Percentiles rank a stretch among this genome's conserved stretches.
Evolutionary conservation across 2,329 filamentous ascomycete species (phyloP).

Genomic region (Fusarium algeriense): DNA sequence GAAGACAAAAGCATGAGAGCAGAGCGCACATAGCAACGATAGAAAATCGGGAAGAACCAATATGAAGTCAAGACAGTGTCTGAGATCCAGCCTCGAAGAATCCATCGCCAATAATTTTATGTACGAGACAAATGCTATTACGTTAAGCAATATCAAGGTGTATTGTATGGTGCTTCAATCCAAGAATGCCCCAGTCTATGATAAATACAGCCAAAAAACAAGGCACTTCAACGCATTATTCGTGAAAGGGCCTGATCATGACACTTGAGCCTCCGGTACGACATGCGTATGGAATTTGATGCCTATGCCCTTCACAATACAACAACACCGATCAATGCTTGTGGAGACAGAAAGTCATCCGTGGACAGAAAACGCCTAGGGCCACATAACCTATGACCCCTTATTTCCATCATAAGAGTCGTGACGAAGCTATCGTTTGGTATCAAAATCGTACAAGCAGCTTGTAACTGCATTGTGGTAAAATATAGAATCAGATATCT

Average conservation of each 20-base stretch:
- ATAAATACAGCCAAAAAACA: background rate
- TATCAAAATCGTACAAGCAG: slow-evolving; percentile 49
- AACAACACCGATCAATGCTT: slow-evolving; percentile 34
- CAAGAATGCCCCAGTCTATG: background rate
- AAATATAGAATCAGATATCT: slow-evolving; percentile 9
- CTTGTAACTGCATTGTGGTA: slow-evolving; percentile 5
- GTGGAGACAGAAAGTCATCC: slow-evolving; percentile 32
- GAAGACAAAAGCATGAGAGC: slow-evolving; percentile 3
- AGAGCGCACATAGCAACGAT: slow-evolving; percentile 3
- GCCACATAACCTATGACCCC: slow-evolving; percentile 31
- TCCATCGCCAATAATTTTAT: background rate
- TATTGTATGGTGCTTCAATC: background rate
- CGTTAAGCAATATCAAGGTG: background rate
- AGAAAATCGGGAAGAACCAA: background rate
- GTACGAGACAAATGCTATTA: background rate
- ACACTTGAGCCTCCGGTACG: background rate
- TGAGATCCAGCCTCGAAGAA: background rate
- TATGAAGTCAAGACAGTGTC: background rate
- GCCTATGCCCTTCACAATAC: slow-evolving; percentile 14
- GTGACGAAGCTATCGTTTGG: slow-evolving; percentile 45
- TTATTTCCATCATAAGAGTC: slow-evolving; percentile 43
- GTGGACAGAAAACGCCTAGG: slow-evolving; percentile 40
- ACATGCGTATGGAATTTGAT: slow-evolving; percentile 9
- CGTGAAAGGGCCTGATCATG: background rate
- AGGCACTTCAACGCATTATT: background rate